Evolutionary conservation across 169 alveolate species (phyloP).

Genomic region (Cryptosporidium muris): DNA sequence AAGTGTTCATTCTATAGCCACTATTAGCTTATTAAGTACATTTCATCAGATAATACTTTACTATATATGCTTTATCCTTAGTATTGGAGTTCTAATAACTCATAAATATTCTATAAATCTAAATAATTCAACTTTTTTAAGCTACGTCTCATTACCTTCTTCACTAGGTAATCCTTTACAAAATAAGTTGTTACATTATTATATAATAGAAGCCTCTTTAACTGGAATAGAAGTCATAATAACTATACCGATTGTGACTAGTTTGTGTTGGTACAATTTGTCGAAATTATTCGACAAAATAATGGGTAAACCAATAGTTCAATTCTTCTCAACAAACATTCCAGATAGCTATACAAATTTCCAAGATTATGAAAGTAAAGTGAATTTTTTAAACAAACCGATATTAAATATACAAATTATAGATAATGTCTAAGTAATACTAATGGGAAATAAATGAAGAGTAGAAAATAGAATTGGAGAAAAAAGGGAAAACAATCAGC

Average conservation of each 20-base stretch:
- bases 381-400: too few species aligned
- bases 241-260: slow-evolving; percentile 27
- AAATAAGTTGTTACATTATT: slow-evolving; percentile 8
- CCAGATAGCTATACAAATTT: slow-evolving; percentile 8
- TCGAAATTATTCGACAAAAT: slow-evolving; percentile 36
- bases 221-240: slow-evolving; percentile 15
- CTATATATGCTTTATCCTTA: slow-evolving; percentile 21
- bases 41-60: slow-evolving; percentile 2
- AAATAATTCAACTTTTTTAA: too few species aligned
- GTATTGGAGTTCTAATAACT: not conserved
- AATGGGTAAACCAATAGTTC: slow-evolving; percentile 42
- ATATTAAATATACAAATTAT: too few species aligned
- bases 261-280: slow-evolving; percentile 5
- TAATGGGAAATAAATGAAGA: too few species aligned
- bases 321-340: slow-evolving; percentile 7
- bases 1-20: slow-evolving; percentile 15
- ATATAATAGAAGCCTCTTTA: slow-evolving; percentile 22
- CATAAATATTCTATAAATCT: too few species aligned
- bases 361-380: slow-evolving; percentile 22
- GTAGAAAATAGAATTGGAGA: too few species aligned
- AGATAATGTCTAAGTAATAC: too few species aligned
- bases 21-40: slow-evolving; percentile 12
- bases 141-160: too few species aligned
- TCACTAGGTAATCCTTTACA: not conserved
- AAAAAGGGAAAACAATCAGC: too few species aligned